phyloP scores from a whole-genome alignment of 1,284 basidiomycete genomes.

The Leucoagaricus sp. region DNA sequence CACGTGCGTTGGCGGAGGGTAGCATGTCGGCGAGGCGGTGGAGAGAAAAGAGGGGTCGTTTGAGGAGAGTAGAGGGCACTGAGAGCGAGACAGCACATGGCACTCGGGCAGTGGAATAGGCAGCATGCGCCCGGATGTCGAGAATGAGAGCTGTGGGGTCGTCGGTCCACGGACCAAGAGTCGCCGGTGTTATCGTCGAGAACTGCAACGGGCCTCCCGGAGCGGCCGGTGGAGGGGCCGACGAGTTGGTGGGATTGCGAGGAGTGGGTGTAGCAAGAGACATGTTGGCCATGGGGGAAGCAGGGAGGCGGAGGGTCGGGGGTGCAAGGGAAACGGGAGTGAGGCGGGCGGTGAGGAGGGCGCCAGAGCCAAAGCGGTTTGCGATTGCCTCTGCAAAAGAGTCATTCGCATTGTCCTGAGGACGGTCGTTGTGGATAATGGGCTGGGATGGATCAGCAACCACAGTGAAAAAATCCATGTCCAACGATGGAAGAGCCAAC shows the following conservation, averaged over 20 bases:
- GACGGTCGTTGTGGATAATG: conserved; percentile 18
- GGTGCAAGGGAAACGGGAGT: conserved; percentile 21
- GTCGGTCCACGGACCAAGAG: conserved; percentile 32
- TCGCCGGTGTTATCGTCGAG: conserved; percentile 26
- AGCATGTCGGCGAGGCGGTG: conserved; percentile 78
- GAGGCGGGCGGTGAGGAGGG: conserved; percentile 34
- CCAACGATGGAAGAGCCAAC: conserved; percentile 13
- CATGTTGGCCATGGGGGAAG: conserved; percentile 16
- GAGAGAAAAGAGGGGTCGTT: conserved; percentile 82
- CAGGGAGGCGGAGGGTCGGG: conserved; percentile 13
- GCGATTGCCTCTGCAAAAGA: conserved; percentile 42
- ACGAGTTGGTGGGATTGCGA: not conserved
- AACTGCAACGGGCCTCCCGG: conserved; percentile 18
- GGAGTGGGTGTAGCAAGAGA: conserved; percentile 9
- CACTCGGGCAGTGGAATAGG: conserved; percentile 67
- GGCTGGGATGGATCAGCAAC: conserved; percentile 20
- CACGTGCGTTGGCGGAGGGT: conserved; percentile 53
- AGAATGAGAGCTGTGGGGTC: conserved; percentile 53
- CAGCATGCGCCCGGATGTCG: conserved; percentile 86
- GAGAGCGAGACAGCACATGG: conserved; percentile 83
- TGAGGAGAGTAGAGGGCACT: conserved; percentile 92
- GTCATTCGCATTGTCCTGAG: conserved; percentile 23
- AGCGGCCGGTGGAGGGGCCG: not conserved
- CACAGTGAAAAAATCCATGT: conserved; percentile 34
- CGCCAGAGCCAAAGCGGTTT: conserved; percentile 30